These are phyloP conservation scores for Mycena kentingensis DNA, from an alignment of 768 basidiomycete species.

Conservation along the genomic window DNA sequence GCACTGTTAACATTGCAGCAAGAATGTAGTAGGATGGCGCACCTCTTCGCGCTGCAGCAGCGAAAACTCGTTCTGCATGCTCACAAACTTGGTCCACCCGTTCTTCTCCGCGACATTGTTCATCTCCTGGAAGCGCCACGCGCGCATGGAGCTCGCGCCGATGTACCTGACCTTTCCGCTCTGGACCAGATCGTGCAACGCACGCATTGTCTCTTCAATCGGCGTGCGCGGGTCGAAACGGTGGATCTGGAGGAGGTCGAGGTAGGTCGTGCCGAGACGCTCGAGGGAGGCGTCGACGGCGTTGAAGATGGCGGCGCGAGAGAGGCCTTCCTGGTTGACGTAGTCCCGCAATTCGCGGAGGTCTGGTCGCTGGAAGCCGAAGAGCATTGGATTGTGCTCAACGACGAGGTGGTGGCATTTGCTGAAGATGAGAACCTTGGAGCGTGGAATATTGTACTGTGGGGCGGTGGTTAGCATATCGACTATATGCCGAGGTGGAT, in stretches of 20 bases:
- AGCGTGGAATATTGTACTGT: constrained; percentile 31
- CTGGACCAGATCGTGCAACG: constrained; percentile 46
- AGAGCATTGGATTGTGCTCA: constrained; percentile 1
- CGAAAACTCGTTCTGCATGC: constrained; percentile 58
- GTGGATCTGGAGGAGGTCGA: constrained; percentile 46
- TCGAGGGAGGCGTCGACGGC: constrained; percentile 34
- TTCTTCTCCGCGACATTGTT: constrained; percentile 46
- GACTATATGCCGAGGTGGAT: not conserved
- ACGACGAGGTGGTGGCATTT: constrained; percentile 25
- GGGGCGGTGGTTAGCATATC: constrained; percentile 5
- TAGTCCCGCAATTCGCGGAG: constrained; percentile 15
- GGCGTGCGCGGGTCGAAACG: constrained; percentile 38
- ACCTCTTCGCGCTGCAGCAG: constrained; percentile 57
- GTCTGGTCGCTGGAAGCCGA: not conserved
- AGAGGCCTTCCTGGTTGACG: constrained; percentile 28
- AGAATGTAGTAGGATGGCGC: not conserved
- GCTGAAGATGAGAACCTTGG: constrained; percentile 18
- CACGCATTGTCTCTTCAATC: constrained; percentile 46
- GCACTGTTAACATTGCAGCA: not conserved
- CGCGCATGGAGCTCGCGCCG: constrained; percentile 48
- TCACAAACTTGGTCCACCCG: constrained; percentile 55
- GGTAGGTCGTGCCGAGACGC: constrained; percentile 31
- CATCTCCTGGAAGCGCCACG: constrained; percentile 48
- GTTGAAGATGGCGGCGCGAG: constrained; percentile 36
- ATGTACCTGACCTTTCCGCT: constrained; percentile 46